These are phyloP conservation scores for Diplotaxis tenuifolia DNA, from an alignment of 345 rosid species.

Conservation along the genomic window DNA sequence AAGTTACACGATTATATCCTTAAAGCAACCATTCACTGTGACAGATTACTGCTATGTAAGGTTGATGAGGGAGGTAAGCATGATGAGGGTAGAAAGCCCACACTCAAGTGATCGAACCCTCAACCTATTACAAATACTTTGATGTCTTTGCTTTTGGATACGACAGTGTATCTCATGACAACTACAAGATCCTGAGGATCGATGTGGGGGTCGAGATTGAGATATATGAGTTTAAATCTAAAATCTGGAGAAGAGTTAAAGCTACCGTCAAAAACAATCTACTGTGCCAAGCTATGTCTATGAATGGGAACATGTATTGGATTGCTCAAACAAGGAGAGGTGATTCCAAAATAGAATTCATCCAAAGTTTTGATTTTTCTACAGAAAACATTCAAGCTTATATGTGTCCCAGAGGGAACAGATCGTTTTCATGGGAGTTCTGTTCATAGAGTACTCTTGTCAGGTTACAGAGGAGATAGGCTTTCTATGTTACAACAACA, in stretches of 20 bases:
- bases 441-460: neutral
- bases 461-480: neutral
- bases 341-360: neutral
- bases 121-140: neutral
- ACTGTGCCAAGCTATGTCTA: neutral
- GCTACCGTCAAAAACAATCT: neutral
- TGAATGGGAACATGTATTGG: neutral
- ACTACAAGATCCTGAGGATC: neutral
- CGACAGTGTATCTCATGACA: neutral
- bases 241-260: neutral
- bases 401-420: neutral
- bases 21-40: neutral
- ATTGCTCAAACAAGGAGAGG: neutral
- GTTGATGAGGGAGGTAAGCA: neutral
- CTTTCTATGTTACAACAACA: neutral
- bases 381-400: neutral
- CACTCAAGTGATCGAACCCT: neutral
- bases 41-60: neutral
- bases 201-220: neutral
- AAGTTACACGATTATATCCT: neutral
- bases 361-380: neutral
- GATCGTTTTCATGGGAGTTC: neutral
- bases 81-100: neutral
- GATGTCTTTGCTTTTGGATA: neutral
- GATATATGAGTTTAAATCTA: neutral